Evolutionary conservation across 2,329 filamentous ascomycete species (phyloP).

Genomic region (Xylaria sp.): DNA sequence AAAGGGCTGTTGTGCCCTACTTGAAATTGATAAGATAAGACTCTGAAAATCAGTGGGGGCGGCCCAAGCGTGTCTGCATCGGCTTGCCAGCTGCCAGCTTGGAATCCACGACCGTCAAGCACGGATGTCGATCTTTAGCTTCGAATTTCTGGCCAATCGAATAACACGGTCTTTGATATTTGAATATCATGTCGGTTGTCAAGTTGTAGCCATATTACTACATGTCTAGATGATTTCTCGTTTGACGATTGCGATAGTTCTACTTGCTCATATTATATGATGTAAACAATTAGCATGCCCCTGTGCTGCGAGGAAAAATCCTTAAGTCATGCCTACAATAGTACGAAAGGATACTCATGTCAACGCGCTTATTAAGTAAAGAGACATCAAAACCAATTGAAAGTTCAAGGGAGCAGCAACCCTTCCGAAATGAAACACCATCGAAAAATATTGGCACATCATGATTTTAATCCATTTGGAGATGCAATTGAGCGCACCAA

Average conservation of each 20-base stretch:
- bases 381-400: too few species aligned
- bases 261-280: too few species aligned
- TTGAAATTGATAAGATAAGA: constrained; percentile 31
- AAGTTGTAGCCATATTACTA: background rate
- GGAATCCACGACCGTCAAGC: background rate
- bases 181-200: background rate
- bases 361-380: too few species aligned
- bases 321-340: too few species aligned
- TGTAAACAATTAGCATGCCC: too few species aligned
- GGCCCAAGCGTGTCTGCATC: background rate
- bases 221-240: background rate
- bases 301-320: too few species aligned
- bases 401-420: too few species aligned
- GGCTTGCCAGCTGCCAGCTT: background rate
- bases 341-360: too few species aligned
- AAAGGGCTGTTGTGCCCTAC: constrained; percentile 41
- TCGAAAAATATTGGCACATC: too few species aligned
- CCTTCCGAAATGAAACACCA: too few species aligned
- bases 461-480: background rate
- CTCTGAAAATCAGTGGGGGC: background rate
- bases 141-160: constrained; percentile 15
- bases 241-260: too few species aligned
- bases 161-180: constrained; percentile 7
- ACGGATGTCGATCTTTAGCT: background rate
- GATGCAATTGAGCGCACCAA: background rate